Evolutionary conservation across 345 rosid genomes (phyloP).

Genomic region (Linum tenue): DNA sequence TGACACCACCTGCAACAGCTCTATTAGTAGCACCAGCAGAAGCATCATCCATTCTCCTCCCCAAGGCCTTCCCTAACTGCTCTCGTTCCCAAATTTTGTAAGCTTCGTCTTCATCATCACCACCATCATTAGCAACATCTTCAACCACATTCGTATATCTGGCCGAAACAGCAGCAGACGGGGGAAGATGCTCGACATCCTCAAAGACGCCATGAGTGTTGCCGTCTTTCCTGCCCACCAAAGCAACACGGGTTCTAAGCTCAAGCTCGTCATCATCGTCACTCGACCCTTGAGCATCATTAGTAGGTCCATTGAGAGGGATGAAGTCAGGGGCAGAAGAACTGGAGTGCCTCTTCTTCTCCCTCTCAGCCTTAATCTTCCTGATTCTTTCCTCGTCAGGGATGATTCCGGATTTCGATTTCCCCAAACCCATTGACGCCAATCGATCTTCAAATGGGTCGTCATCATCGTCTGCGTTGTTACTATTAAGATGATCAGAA

Average conservation of each 20-base stretch:
- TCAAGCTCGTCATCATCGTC: constrained; percentile 79
- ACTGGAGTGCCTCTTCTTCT: constrained; percentile 50
- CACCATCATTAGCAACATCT: constrained; percentile 10
- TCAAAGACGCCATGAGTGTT: constrained; percentile 65
- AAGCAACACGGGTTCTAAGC: constrained; percentile 45
- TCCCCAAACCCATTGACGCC: constrained; percentile 25
- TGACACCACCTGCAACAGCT: constrained; percentile 21
- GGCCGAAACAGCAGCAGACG: not conserved
- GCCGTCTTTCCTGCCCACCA: constrained; percentile 38
- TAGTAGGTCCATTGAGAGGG: constrained; percentile 49
- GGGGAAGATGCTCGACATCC: constrained; percentile 13
- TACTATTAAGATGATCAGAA: not conserved
- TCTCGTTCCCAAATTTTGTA: constrained; percentile 89
- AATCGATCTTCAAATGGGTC: constrained; percentile 11
- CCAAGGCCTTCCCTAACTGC: constrained; percentile 79
- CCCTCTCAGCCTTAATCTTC: constrained; percentile 62
- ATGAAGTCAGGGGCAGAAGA: constrained; percentile 65
- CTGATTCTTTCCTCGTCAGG: constrained; percentile 50
- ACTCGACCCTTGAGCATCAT: constrained; percentile 23
- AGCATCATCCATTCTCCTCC: constrained; percentile 73
- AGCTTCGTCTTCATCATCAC: constrained; percentile 64
- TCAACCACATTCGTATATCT: not conserved
- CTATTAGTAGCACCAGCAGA: constrained; percentile 18
- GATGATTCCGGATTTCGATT: constrained; percentile 12
- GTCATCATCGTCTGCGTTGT: not conserved